phyloP scores from a whole-genome alignment of 257 asterid species.

The Linderniella brevidens region DNA sequence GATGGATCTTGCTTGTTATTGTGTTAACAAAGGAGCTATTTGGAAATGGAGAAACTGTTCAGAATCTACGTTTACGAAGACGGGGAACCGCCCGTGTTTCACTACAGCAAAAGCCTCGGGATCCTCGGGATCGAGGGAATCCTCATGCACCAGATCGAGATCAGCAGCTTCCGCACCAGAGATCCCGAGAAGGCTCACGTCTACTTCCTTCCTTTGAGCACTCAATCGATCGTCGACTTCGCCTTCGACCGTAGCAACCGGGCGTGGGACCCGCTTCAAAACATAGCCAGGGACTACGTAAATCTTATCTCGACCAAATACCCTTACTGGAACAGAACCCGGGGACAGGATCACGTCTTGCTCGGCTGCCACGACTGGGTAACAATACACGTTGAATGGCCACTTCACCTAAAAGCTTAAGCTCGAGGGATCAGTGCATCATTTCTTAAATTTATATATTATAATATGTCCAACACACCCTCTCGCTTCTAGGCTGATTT shows the following conservation, averaged over 20 bases:
- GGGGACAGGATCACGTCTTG: constrained; percentile 72
- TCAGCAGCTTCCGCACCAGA: constrained; percentile 38
- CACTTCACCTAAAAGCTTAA: too few relatives aligned
- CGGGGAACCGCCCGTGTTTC: constrained; percentile 87
- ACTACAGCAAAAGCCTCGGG: constrained; percentile 77
- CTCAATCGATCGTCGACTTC: constrained; percentile 64
- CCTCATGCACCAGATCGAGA: constrained; percentile 59
- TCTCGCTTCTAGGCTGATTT: too few relatives aligned
- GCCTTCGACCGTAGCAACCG: constrained; percentile 23
- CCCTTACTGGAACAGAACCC: constrained; percentile 74
- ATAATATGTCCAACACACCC: too few relatives aligned
- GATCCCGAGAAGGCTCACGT: constrained; percentile 54
- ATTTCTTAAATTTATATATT: too few relatives aligned
- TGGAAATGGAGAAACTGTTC: constrained; percentile 80
- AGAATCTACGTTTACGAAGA: constrained; percentile 62
- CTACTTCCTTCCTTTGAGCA: constrained; percentile 74
- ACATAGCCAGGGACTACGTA: constrained; percentile 43
- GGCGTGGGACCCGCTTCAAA: constrained; percentile 71
- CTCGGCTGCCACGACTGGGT: constrained; percentile 99
- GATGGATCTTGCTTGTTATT: too few relatives aligned
- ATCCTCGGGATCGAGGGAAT: constrained; percentile 79
- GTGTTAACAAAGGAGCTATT: constrained; percentile 41
- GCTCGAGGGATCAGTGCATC: too few relatives aligned
- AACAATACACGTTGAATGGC: too few relatives aligned
- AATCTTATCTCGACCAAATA: constrained; percentile 30